Conservation (phyloP, 1,284 basidiomycete genomes). For the Cryptococcus amylolentus region DNA sequence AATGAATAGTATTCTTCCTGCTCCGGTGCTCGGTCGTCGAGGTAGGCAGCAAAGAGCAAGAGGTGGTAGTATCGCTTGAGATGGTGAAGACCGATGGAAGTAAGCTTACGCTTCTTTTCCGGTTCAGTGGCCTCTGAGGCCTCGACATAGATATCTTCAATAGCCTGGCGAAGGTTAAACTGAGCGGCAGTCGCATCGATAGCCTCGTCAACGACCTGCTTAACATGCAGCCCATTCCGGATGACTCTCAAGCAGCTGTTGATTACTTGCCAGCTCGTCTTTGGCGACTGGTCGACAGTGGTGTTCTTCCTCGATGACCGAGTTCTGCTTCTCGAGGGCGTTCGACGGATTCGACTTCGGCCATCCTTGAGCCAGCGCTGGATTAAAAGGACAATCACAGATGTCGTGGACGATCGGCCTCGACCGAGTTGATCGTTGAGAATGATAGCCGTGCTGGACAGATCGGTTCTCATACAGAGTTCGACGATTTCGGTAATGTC, state of each 20-base stretch:
- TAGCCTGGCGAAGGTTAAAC: slow-evolving; percentile 78
- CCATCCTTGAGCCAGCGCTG: slow-evolving; percentile 71
- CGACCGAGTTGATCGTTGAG: slow-evolving; percentile 95
- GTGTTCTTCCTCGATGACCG: slow-evolving; percentile 8
- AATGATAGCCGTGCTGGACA: slow-evolving; percentile 73
- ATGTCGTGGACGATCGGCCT: slow-evolving; percentile 86
- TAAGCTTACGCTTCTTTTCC: slow-evolving; percentile 61
- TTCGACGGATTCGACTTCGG: slow-evolving; percentile 2
- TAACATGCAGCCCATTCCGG: slow-evolving; percentile 81
- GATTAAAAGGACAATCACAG: slow-evolving; percentile 82
- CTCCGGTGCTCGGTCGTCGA: slow-evolving; percentile 79
- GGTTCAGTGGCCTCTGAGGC: slow-evolving; percentile 77
- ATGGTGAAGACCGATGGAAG: slow-evolving; percentile 64
- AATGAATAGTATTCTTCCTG: slow-evolving; percentile 72
- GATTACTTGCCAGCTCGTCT: slow-evolving; percentile 61
- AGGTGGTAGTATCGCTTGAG: slow-evolving; percentile 85
- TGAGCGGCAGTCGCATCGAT: slow-evolving; percentile 84
- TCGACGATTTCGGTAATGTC: slow-evolving; percentile 69
- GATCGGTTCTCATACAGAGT: slow-evolving; percentile 71
- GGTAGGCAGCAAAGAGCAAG: slow-evolving; percentile 90
- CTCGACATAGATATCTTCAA: slow-evolving; percentile 64
- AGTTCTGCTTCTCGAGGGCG: slow-evolving; percentile 12
- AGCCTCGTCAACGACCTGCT: slow-evolving; percentile 81
- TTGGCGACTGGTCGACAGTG: slow-evolving; percentile 12
- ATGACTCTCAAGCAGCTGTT: slow-evolving; percentile 81